Base-by-base conservation (phyloP, 345 rosid species). In the Populus ilicifolia region DNA sequence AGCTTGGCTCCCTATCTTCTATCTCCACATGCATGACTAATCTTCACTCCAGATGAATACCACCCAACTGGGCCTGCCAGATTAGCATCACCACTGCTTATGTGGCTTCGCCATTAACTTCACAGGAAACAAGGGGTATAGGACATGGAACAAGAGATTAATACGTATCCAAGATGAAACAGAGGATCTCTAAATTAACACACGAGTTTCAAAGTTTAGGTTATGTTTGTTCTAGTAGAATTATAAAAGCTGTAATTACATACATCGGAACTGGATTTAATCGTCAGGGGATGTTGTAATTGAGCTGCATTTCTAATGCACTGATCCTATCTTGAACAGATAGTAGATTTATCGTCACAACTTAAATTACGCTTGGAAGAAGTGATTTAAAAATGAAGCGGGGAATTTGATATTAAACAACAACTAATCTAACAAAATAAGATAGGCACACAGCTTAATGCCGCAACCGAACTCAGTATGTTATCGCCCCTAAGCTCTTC, bases 401-500 rank as follows among this genome's bases (percentile, higher is more conserved):
- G 59, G 9, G 59, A 20, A 20, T 52, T 20, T 52, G 59, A 52
- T 52, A 52, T 7, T 13, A 16, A 46, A 14, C 56, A 52, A 4
- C 54, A 48, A 48, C 20, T 4, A 48, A 16, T 48, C 18, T 48
- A 48, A 6, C 21, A 56, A 14, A 14, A 46, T 8, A 11, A n/a
- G 29, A 56, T 3, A 3, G 4, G 29, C 13, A 56, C 11, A 56
- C 63, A 56, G 13, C 63, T 56, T 3, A 10, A 56, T 2, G 13
- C 63, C 11, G 63, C 63, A n/a, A 10, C 63, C 29, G 29, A 2
- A 9, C 44, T 90, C 81, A 87, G 89, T 88, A 95, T 44, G 85
- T 88, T 71, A 93, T 90, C 66, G 67, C 56, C 11, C 94, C 90
- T 75, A 80, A 78, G 89, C 85, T 87, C 88, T 87, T 95, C 82